phyloP scores from a whole-genome alignment of 257 asterid genomes.

The Nicotiana benthamiana region DNA sequence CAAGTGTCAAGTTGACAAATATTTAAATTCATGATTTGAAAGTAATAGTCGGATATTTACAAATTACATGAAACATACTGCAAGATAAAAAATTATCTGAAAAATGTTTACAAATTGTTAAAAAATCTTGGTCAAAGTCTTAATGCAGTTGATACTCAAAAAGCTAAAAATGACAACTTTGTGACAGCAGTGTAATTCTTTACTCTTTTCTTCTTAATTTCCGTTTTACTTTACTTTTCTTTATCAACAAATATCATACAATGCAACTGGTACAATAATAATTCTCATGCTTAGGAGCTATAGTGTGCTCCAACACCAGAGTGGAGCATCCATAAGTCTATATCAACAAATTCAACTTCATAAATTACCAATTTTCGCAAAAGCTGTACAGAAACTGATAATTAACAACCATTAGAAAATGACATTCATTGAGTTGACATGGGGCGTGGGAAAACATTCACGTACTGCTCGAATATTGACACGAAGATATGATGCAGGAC shows the following conservation, averaged over 20 bases:
- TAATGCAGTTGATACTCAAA: background rate
- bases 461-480: slow-evolving; percentile 95
- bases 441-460: slow-evolving; percentile 6
- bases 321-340: background rate
- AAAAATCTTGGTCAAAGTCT: background rate
- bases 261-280: background rate
- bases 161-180: background rate
- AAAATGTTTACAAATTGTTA: background rate
- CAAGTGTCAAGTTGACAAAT: background rate
- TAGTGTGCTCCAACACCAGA: background rate
- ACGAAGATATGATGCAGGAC: slow-evolving; percentile 94
- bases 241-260: background rate
- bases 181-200: background rate
- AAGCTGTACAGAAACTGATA: background rate
- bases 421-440: background rate
- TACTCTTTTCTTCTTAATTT: background rate
- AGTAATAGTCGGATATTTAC: background rate
- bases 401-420: background rate
- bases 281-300: background rate
- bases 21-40: background rate
- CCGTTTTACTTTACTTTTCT: background rate
- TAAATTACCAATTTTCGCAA: background rate
- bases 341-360: background rate
- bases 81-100: background rate
- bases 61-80: background rate